These are phyloP conservation scores for Nakataea oryzae DNA, from an alignment of 2,329 filamentous ascomycete genomes.

Conservation along the genomic window DNA sequence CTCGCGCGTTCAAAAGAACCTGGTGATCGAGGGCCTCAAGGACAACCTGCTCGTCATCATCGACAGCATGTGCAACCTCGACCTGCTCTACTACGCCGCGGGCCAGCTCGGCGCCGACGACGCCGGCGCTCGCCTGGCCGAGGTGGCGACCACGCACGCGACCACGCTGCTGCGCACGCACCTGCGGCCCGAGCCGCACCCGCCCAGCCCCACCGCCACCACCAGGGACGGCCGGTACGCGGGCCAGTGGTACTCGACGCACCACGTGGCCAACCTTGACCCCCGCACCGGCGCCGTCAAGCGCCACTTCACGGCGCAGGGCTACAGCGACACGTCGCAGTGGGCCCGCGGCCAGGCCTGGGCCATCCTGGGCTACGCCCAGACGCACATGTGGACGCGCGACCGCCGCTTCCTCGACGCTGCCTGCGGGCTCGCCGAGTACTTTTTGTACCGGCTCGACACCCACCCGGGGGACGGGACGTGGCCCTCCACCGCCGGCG, in stretches of 20 bases:
- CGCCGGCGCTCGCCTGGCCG: conserved; percentile 10
- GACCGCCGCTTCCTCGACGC: conserved; percentile 30
- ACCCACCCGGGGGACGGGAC: conserved; percentile 12
- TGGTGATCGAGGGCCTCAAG: conserved; percentile 18
- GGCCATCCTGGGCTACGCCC: conserved; percentile 38
- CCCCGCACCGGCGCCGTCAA: conserved; percentile 29
- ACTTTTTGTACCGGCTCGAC: conserved; percentile 33
- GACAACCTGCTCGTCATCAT: conserved; percentile 29
- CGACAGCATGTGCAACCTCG: conserved; percentile 30
- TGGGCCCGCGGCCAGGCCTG: conserved; percentile 43
- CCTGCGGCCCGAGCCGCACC: conserved; percentile 25
- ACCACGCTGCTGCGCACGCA: conserved; percentile 26
- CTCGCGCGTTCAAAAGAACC: conserved; percentile 17
- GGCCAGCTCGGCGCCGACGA: conserved; percentile 16
- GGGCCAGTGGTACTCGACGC: conserved; percentile 20
- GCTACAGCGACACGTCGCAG: conserved; percentile 31
- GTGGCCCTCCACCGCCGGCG: conserved; percentile 29
- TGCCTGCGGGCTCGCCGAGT: conserved; percentile 33
- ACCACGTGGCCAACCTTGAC: conserved; percentile 39
- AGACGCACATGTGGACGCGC: conserved; percentile 36
- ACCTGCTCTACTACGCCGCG: conserved; percentile 24
- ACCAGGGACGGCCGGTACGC: conserved; percentile 34
- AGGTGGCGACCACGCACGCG: conserved; percentile 26
- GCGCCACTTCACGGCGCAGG: conserved; percentile 35
- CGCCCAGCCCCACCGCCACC: conserved; percentile 32